Percentiles rank a stretch among this genome's conserved stretches.
These are phyloP conservation scores for Jaapia argillacea DNA, from an alignment of 768 basidiomycete genomes.

Conservation along the genomic window DNA sequence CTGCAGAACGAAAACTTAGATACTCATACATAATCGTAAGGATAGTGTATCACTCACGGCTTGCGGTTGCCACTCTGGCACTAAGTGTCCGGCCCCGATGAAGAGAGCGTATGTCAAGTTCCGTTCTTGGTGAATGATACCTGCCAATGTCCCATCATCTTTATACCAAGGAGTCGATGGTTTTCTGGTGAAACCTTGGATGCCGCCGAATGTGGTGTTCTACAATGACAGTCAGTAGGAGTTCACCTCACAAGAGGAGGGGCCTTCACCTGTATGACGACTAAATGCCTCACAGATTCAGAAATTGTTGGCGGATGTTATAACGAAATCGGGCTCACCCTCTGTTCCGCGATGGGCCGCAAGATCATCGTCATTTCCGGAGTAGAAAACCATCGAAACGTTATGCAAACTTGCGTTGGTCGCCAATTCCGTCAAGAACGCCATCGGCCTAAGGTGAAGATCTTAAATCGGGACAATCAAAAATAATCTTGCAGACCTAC, in stretches of 20 bases:
- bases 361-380: conserved; percentile 62
- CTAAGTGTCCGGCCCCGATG: conserved; percentile 29
- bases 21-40: conserved; percentile 15
- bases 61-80: conserved; percentile 24
- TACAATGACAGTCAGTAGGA: conserved; percentile 13
- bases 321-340: conserved; percentile 27
- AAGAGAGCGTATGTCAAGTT: conserved; percentile 37
- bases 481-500: background rate
- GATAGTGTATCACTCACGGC: conserved; percentile 41
- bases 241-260: background rate
- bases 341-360: conserved; percentile 55
- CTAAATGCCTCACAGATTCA: background rate
- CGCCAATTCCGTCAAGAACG: conserved; percentile 53
- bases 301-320: background rate
- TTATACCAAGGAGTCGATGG: conserved; percentile 63
- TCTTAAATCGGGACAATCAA: background rate
- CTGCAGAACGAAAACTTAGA: conserved; percentile 20
- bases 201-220: conserved; percentile 76
- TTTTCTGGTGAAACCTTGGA: conserved; percentile 59
- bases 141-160: conserved; percentile 26
- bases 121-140: conserved; percentile 31
- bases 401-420: conserved; percentile 45
- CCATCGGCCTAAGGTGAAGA: conserved; percentile 5
- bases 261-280: conserved; percentile 7
- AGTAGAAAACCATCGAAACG: conserved; percentile 48